phyloP scores from a whole-genome alignment of 1,284 basidiomycete genomes.

The Athelia psychrophila region DNA sequence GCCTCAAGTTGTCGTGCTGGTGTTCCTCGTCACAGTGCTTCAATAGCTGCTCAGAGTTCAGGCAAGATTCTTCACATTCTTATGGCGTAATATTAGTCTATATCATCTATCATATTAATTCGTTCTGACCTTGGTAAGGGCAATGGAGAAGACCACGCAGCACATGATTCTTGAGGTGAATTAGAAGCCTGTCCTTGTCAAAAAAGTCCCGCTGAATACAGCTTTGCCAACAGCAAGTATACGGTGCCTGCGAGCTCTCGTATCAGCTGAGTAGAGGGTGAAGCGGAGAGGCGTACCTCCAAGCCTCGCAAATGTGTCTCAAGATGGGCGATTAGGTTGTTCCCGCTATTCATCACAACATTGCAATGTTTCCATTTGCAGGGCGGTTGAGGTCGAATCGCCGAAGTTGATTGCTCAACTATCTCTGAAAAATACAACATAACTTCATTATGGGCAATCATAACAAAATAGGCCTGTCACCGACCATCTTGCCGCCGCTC shows the following conservation, averaged over 20 bases:
- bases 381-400: constrained; percentile 39
- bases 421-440: constrained; percentile 29
- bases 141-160: constrained; percentile 38
- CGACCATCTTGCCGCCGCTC: background rate
- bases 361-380: constrained; percentile 64
- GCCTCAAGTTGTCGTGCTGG: constrained; percentile 27
- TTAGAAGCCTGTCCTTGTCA: constrained; percentile 25
- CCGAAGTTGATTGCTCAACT: constrained; percentile 40
- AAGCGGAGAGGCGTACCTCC: constrained; percentile 26
- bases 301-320: constrained; percentile 39
- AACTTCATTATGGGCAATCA: constrained; percentile 4
- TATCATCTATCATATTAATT: constrained; percentile 1
- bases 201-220: constrained; percentile 39
- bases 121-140: constrained; percentile 41
- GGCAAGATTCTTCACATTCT: constrained; percentile 43
- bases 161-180: constrained; percentile 47
- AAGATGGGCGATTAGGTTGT: constrained; percentile 49
- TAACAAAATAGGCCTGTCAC: constrained; percentile 11
- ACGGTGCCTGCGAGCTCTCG: constrained; percentile 20
- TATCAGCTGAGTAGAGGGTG: background rate
- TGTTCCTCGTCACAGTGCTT: constrained; percentile 33
- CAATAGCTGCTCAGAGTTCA: constrained; percentile 30
- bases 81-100: background rate
- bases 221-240: constrained; percentile 45
- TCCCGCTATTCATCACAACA: constrained; percentile 49